Evolutionary conservation across 73 alveolate genomes (phyloP).

Genomic region (Urostyla sp.): DNA sequence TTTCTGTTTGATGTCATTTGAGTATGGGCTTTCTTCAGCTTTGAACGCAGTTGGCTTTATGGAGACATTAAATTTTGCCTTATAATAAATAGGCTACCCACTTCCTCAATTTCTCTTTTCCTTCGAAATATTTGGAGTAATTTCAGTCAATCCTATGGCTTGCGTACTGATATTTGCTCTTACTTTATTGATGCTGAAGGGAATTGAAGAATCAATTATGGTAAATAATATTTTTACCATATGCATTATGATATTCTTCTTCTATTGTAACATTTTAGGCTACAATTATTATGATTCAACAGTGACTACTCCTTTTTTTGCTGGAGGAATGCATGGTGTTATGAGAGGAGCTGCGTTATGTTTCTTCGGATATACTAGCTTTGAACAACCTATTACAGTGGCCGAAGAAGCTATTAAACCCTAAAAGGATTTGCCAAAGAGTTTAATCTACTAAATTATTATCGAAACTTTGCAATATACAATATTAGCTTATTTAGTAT

Average conservation of each 20-base stretch:
- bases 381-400: slow-evolving; percentile 15
- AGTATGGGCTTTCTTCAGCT: slow-evolving; percentile 4
- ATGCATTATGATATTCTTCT: neutral
- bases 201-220: neutral
- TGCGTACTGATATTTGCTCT: neutral
- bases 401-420: slow-evolving; percentile 12
- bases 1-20: slow-evolving; percentile 7
- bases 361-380: slow-evolving; percentile 15
- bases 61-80: neutral
- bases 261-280: neutral
- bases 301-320: neutral
- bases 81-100: neutral
- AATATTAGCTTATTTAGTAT: neutral
- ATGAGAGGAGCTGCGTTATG: slow-evolving; percentile 16
- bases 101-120: neutral
- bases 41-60: slow-evolving; percentile 5
- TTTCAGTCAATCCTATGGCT: neutral
- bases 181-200: neutral
- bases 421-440: neutral
- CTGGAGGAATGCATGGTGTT: neutral
- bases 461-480: neutral
- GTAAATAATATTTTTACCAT: neutral
- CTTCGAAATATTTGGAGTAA: neutral
- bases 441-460: neutral
- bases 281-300: neutral